Conservation (phyloP, 306 rosid species). For the cucumber (Cucumis sativus) region DNA sequence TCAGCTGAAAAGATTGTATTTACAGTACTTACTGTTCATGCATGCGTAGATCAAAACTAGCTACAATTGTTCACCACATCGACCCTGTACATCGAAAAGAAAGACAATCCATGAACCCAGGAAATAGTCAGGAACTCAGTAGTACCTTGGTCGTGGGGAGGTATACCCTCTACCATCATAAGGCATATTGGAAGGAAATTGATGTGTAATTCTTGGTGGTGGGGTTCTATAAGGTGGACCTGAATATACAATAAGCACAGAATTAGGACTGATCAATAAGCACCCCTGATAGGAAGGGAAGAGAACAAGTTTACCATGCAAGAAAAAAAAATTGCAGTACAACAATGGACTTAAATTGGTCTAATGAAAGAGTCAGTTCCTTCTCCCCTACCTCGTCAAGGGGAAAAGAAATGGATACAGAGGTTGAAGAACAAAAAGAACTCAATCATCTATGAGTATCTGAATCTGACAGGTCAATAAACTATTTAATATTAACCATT, state of each 20-base stretch:
- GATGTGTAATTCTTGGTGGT: conserved; percentile 19
- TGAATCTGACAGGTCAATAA: neutral
- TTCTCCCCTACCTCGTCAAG: neutral
- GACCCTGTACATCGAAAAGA: neutral
- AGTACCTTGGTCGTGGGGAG: conserved; percentile 17
- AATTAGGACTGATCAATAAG: neutral
- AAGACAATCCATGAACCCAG: neutral
- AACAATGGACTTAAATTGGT: neutral
- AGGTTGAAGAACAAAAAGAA: neutral
- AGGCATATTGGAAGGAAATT: conserved; percentile 9
- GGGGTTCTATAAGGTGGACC: conserved; percentile 24
- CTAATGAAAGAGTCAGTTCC: neutral
- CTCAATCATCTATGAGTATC: neutral
- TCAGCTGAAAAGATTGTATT: neutral
- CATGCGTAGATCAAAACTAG: neutral
- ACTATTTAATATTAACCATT: neutral
- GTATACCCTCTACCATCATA: conserved; percentile 19
- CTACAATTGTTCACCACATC: neutral
- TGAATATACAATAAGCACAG: conserved; percentile 3
- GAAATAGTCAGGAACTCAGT: neutral
- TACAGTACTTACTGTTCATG: neutral
- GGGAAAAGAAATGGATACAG: neutral
- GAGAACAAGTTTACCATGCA: neutral
- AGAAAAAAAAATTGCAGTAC: neutral
- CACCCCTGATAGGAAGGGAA: neutral